Conservation (phyloP, 208 protist species). For the Leptomonas pyrrhocoris region DNA sequence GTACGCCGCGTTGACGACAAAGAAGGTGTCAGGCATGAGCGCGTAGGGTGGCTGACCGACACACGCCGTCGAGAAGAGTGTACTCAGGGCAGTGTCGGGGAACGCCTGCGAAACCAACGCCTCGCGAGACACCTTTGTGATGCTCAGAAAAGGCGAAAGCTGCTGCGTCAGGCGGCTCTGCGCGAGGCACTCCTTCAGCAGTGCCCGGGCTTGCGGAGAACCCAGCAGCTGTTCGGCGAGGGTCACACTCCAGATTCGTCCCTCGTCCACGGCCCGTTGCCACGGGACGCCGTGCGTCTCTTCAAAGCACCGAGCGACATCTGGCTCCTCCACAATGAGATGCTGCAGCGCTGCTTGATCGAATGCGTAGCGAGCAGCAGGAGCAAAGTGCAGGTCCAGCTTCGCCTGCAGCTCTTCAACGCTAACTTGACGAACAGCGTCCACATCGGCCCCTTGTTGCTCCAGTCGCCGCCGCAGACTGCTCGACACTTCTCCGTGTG, state of each 20-base stretch:
- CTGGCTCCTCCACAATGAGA: constrained; percentile 24
- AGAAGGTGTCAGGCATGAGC: constrained; percentile 21
- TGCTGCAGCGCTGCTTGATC: constrained; percentile 32
- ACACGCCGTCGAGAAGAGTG: constrained; percentile 3
- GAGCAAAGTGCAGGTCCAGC: constrained; percentile 83
- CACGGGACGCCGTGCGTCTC: constrained; percentile 53
- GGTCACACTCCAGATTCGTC: constrained; percentile 72
- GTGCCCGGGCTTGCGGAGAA: constrained; percentile 55
- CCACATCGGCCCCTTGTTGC: constrained; percentile 35
- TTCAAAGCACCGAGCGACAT: constrained; percentile 41
- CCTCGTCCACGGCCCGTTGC: constrained; percentile 50
- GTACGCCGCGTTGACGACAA: constrained; percentile 30
- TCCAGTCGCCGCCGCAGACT: constrained; percentile 25
- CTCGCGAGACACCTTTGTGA: constrained; percentile 21
- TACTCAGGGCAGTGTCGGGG: constrained; percentile 8
- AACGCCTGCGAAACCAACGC: constrained; percentile 16
- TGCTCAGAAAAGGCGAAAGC: constrained; percentile 8
- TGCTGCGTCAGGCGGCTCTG: constrained; percentile 8
- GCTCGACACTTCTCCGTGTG: constrained; percentile 23
- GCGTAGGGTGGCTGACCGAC: constrained; percentile 1
- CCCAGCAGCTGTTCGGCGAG: constrained; percentile 71
- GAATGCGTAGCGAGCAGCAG: constrained; percentile 64
- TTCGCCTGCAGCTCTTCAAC: constrained; percentile 39
- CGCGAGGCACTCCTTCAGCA: constrained; percentile 40
- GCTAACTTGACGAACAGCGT: constrained; percentile 45